Evolutionary conservation across 1,284 basidiomycete species (phyloP), one percentile per base, ranked within the genome.

Genomic region (Pascua sp.): DNA sequence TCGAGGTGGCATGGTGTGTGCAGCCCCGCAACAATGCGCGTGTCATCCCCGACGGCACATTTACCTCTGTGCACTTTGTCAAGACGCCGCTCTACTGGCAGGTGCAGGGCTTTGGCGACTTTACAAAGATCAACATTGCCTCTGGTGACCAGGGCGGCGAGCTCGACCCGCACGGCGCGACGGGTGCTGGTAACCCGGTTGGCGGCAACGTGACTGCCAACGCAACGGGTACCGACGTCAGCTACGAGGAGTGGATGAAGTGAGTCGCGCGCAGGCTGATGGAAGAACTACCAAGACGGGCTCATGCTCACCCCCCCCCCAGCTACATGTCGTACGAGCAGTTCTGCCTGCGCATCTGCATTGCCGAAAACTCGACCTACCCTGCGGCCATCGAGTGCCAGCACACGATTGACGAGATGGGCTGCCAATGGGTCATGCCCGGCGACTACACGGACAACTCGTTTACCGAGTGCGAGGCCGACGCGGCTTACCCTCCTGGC

Each of bases 1-100:
- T 76, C 57, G 78, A 78, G 56, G 83, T 84, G 45, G 80, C 82
- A 15, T 84, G 79, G 77, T 84, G 82, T 75, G 80, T 81, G 54
- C 79, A 81, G 66, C 69, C 71, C 79, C 78, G 81, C 41, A 81
- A 81, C 72, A 76, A 80, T 59, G 74, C 81, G 43, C 76, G 81
- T 51, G 67, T 80, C 51, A 81, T 82, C 58, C 81, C 81, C 42
- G 73, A 79, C 56, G 80, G 80, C 45, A 77, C 79, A 17, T 68
- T 82, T 67, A 72, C 70, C 51, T 73, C 77, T 11, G 79, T 78
- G 42, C 80, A 81, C 71, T 81, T 80, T 62, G 75, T 81, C 62
- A 78, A 78, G 67, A 81, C 80, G 32, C 77, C 78, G 8, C 70
- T 78, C 32, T 83, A 82, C 75, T 77, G 79, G 56, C 81, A 83